These are phyloP conservation scores for Aspergillus saccharolyticus DNA, from an alignment of 495 filamentous ascomycete genomes.

Conservation along the genomic window DNA sequence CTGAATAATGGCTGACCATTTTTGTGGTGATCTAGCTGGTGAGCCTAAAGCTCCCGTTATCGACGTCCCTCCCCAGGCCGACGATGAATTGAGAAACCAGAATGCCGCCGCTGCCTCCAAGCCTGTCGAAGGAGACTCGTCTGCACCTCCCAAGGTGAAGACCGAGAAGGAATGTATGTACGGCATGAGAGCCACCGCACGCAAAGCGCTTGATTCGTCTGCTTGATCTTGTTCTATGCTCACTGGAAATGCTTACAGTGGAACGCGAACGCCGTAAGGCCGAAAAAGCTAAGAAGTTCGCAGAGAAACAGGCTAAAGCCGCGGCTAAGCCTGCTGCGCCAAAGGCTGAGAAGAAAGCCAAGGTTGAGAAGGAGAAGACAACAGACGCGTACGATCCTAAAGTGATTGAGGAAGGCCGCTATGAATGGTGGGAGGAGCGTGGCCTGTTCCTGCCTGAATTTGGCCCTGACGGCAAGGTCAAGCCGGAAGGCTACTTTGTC, in stretches of 20 bases:
- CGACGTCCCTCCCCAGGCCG: constrained; percentile 41
- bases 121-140: constrained; percentile 32
- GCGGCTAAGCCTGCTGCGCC: constrained; percentile 38
- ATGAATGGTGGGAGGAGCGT: constrained; percentile 57
- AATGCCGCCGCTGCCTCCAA: constrained; percentile 35
- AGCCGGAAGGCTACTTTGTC: constrained; percentile 64
- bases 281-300: constrained; percentile 56
- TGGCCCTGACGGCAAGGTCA: constrained; percentile 57
- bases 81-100: constrained; percentile 44
- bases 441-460: constrained; percentile 73
- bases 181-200: not conserved
- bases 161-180: constrained; percentile 53
- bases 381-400: constrained; percentile 54
- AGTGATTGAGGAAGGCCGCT: constrained; percentile 51
- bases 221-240: not conserved
- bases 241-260: constrained; percentile 31
- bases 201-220: not conserved
- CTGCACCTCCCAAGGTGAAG: constrained; percentile 50
- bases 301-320: constrained; percentile 51
- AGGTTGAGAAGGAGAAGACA: constrained; percentile 50
- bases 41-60: constrained; percentile 48
- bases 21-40: constrained; percentile 35
- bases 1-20: constrained; percentile 8
- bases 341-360: constrained; percentile 51
- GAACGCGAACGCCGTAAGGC: constrained; percentile 56